Base-by-base conservation (phyloP, 2,329 filamentous ascomycete genomes). In the Leptographium procerum region DNA sequence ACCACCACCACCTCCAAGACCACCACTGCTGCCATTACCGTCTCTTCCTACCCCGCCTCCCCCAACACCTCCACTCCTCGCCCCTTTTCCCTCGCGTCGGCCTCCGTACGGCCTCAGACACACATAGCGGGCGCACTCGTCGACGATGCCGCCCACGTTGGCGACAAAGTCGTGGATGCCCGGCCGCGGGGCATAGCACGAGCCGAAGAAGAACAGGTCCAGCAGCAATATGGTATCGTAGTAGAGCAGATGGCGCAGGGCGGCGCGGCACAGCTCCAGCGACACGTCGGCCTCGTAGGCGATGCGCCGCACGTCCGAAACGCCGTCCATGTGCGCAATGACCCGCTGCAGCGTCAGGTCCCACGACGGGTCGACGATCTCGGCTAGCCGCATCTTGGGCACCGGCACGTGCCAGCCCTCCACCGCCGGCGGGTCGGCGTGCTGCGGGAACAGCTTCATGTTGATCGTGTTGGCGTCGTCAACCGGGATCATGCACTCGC, bases 401-500 rank as follows among this genome's bases (percentile, higher is more conserved):
- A 99, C 82, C 4, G 94, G 94, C 2, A 99, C 94, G 67, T 97
- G 90, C 86, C 89, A 96, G 52, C 88, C 83, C 66, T 87, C 85
- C 58, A 97, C 86, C 3, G 84, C 79, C 0, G 89, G 85, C 2
- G 91, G 91, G 19, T 85, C 82, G 1, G 84, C 78, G 66, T 92
- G 87, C 52, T 89, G 85, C 0, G 90, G 91, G 70, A 96, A 96
- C 55, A 96, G 82, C 73, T 96, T 96, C 80, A 96, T 89, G 72
- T 96, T 96, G 71, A 96, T 85, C 0, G 90, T 96, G 70, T 96
- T 96, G 61, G 90, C 85, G 64, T 95, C 90, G 70, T 96, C 91
- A 63, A 96, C 92, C 0, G 91, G 91, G 67, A 96, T 96, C 91
- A 96, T 96, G 78, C 91, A 96, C 75, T 99, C 94, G 68, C 89